These are phyloP conservation scores for Erodium trifolium DNA, from an alignment of 441 rosid species.

Conservation along the genomic window DNA sequence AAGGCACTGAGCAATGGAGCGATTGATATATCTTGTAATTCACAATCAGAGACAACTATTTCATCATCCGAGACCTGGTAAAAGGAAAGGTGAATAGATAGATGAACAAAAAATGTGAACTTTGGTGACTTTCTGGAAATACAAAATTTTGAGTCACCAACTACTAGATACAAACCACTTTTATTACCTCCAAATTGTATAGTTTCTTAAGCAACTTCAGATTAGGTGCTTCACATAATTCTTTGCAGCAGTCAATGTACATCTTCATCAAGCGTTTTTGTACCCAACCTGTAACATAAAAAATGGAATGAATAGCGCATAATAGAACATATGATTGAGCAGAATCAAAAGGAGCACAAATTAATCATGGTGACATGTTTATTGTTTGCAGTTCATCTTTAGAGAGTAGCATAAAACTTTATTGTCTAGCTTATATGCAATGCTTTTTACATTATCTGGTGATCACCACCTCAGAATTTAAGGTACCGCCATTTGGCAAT, in stretches of 20 bases:
- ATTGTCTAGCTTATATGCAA: too few relatives aligned
- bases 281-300: conserved; percentile 63
- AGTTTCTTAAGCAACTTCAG: conserved; percentile 73
- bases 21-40: conserved; percentile 83
- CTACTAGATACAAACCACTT: conserved; percentile 7
- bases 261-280: conserved; percentile 84
- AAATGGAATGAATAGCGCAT: conserved; percentile 5
- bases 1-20: conserved; percentile 73
- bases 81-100: conserved; percentile 12
- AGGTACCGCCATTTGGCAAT: too few relatives aligned
- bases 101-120: conserved; percentile 10
- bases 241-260: conserved; percentile 68
- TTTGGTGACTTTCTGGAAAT: conserved; percentile 1
- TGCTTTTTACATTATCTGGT: too few relatives aligned
- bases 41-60: conserved; percentile 69
- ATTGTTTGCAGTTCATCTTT: too few relatives aligned
- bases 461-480: too few relatives aligned
- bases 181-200: conserved; percentile 73
- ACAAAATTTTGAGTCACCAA: conserved; percentile 11
- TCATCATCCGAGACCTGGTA: conserved; percentile 83
- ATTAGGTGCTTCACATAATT: conserved; percentile 62
- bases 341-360: background rate
- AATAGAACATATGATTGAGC: background rate
- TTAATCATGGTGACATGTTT: too few relatives aligned
- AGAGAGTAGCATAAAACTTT: too few relatives aligned